Percentiles rank a stretch among this genome's conserved stretches.
Evolutionary conservation across 306 rosid species (phyloP).

Genomic region (Cicer bijugum): DNA sequence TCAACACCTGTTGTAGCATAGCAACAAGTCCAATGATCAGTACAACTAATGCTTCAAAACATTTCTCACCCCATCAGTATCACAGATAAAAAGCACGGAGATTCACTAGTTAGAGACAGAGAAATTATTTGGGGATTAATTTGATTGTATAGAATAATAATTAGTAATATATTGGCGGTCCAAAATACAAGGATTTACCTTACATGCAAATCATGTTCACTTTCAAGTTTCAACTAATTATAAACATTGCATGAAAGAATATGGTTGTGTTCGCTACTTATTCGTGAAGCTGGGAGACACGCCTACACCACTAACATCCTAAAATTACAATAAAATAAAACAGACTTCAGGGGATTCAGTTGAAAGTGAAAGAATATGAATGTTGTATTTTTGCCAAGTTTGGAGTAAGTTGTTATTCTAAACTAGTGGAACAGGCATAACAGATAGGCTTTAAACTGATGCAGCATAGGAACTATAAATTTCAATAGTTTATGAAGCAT

Average conservation of each 20-base stretch:
- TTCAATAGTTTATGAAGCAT: neutral
- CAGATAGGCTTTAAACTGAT: neutral
- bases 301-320: neutral
- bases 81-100: neutral
- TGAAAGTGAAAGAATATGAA: slow-evolving; percentile 13
- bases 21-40: slow-evolving; percentile 46
- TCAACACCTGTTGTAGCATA: slow-evolving; percentile 63
- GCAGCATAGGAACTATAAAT: neutral
- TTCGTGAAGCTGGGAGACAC: neutral
- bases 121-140: slow-evolving; percentile 15
- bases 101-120: neutral
- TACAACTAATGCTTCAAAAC: slow-evolving; percentile 35
- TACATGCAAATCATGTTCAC: slow-evolving; percentile 18
- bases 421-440: slow-evolving; percentile 7
- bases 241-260: slow-evolving; percentile 1
- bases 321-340: slow-evolving; percentile 5
- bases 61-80: neutral
- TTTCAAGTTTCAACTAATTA: slow-evolving; percentile 11
- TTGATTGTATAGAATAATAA: slow-evolving; percentile 16
- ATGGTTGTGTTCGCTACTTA: slow-evolving; percentile 8
- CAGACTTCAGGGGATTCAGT: slow-evolving; percentile 10
- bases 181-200: slow-evolving; percentile 23
- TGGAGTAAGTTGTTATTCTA: slow-evolving; percentile 10
- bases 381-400: slow-evolving; percentile 10
- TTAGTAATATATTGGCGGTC: neutral